phyloP scores from a whole-genome alignment of 2,329 filamentous ascomycete species.

The Penicillium vulpinum region DNA sequence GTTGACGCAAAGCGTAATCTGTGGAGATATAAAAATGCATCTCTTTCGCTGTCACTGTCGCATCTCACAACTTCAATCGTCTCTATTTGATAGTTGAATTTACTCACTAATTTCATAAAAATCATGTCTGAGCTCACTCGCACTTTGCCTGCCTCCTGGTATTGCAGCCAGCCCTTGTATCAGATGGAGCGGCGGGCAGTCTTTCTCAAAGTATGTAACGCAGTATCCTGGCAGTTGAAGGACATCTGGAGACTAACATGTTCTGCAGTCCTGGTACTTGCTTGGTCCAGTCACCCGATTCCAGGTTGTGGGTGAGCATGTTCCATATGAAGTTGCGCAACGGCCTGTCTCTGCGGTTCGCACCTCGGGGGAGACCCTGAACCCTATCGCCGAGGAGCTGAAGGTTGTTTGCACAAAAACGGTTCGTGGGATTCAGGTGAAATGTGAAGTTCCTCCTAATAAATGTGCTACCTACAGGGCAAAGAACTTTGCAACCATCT shows the following conservation, averaged over 20 bases:
- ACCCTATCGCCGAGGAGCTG: conserved; percentile 38
- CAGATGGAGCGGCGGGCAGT: conserved; percentile 53
- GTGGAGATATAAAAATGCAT: conserved; percentile 8
- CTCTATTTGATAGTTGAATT: background rate
- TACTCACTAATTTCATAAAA: background rate
- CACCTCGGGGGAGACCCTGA: conserved; percentile 30
- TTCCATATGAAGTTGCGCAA: conserved; percentile 55
- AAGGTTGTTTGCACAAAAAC: conserved; percentile 40
- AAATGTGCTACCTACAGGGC: conserved; percentile 5
- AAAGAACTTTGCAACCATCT: conserved; percentile 39
- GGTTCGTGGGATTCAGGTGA: conserved; percentile 21
- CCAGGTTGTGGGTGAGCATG: conserved; percentile 39
- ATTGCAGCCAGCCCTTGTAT: conserved; percentile 51
- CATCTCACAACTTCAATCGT: background rate
- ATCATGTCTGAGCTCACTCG: conserved; percentile 37
- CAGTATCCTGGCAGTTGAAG: background rate
- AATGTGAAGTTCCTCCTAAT: background rate
- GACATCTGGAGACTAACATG: conserved; percentile 13
- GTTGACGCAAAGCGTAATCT: background rate
- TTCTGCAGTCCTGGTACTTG: conserved; percentile 52
- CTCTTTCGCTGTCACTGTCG: background rate
- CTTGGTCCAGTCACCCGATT: conserved; percentile 56
- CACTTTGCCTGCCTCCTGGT: conserved; percentile 57
- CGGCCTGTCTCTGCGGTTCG: conserved; percentile 44
- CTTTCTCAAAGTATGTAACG: conserved; percentile 46